Base-by-base conservation (phyloP, 768 basidiomycete species). In the Leucosporidium creatinivorum region DNA sequence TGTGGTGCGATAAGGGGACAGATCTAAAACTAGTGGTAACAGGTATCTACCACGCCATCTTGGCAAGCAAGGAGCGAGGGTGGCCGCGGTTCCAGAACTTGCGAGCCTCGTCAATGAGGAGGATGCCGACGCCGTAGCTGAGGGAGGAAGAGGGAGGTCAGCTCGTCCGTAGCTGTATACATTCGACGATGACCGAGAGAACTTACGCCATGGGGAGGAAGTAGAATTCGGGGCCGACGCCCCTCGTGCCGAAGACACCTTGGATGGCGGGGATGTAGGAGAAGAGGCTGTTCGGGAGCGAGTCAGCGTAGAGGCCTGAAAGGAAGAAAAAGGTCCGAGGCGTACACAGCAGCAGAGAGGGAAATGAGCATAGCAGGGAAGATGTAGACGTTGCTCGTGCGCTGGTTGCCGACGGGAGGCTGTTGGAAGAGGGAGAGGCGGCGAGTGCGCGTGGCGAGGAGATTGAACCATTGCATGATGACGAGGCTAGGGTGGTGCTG, bases 401-500 rank as follows among this genome's bases (percentile, higher is more conserved):
- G 13, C 33, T 54, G 19, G 39, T 68, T 57, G 47, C 51, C 55
- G 55, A 75, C 26, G 2, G 85, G 85, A 49, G 82, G 83, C 49
- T 84, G 83, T 69, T 84, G 82, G 77, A 86, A 80, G 48, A 85
- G 80, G 28, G 82, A 82, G 25, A 84, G 80, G 21, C 80, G 80
- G 28, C 85, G 81, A 13, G 83, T 83, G 26, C 85, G 82, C 0
- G 84, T 83, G 0, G 84, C 79, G 25, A 86, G 79, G 12, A 86
- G 78, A 70, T 84, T 85, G 33, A 83, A 83, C 81, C 82, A 85
- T 77, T 86, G 86, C 83, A 85, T 85, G 62, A 84, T 78, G 48
- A 84, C 80, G 9, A 85, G 77, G 23, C 65, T 81, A 73, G 82
- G n/a, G n/a, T n/a, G n/a, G n/a, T n/a, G n/a, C n/a, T n/a, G n/a